Conservation (phyloP, 768 basidiomycete genomes). For the Tulasnella calospora region DNA sequence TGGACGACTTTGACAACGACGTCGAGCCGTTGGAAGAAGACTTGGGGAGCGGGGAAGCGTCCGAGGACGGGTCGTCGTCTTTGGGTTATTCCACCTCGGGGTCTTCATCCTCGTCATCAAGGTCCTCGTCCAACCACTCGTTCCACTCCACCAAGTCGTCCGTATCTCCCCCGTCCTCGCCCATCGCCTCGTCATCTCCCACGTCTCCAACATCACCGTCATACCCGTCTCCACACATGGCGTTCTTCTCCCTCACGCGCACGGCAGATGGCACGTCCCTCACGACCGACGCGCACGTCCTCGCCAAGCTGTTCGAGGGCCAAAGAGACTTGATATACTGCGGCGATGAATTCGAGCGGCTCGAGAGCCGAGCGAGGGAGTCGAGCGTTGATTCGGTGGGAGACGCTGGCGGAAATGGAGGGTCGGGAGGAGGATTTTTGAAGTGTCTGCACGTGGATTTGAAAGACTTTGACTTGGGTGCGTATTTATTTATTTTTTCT, state of each 20-base stretch:
- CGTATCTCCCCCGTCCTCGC: slow-evolving; percentile 1
- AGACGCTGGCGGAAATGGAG: slow-evolving; percentile 38
- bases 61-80: neutral
- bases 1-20: neutral
- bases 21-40: neutral
- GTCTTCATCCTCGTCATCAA: slow-evolving; percentile 1
- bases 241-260: slow-evolving; percentile 76
- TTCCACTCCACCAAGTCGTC: slow-evolving; percentile 13
- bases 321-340: slow-evolving; percentile 73
- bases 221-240: slow-evolving; percentile 32
- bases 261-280: slow-evolving; percentile 72
- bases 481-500: slow-evolving; percentile 31
- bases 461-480: slow-evolving; percentile 64
- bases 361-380: slow-evolving; percentile 38
- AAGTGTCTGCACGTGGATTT: slow-evolving; percentile 75
- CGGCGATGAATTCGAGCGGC: slow-evolving; percentile 60
- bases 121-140: slow-evolving; percentile 9
- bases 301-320: slow-evolving; percentile 63
- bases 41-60: neutral
- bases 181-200: neutral
- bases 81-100: neutral
- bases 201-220: neutral
- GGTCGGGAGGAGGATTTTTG: slow-evolving; percentile 33
- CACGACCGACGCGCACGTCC: slow-evolving; percentile 61
- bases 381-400: slow-evolving; percentile 36